These are phyloP conservation scores for Ceratocystis variospora DNA, from an alignment of 2,329 filamentous ascomycete species.

Conservation along the genomic window DNA sequence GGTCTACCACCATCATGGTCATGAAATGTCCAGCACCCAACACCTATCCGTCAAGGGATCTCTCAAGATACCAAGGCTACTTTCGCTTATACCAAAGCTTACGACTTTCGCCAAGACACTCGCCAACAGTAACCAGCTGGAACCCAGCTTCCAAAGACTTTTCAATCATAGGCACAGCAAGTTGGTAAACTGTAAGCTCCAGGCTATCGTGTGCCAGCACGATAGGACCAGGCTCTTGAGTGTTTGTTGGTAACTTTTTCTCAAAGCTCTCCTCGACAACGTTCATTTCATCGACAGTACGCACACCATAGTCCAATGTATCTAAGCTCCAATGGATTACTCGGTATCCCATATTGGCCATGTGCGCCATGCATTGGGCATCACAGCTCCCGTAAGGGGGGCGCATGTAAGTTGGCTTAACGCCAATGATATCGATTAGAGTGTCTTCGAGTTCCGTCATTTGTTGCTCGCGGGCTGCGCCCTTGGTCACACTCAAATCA, in stretches of 20 bases:
- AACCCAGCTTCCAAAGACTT: constrained; percentile 16
- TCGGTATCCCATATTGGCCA: constrained; percentile 38
- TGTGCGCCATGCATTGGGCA: constrained; percentile 25
- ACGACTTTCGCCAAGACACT: constrained; percentile 40
- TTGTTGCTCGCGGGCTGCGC: constrained; percentile 27
- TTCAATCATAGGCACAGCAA: constrained; percentile 24
- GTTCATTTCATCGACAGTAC: constrained; percentile 35
- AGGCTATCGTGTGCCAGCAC: constrained; percentile 42
- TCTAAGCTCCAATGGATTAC: constrained; percentile 44
- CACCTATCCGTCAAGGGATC: not conserved
- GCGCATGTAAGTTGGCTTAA: constrained; percentile 33
- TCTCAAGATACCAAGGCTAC: not conserved
- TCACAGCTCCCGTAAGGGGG: constrained; percentile 34
- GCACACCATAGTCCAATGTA: constrained; percentile 46
- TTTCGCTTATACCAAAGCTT: constrained; percentile 37
- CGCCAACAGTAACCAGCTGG: constrained; percentile 24
- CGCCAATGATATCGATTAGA: constrained; percentile 31
- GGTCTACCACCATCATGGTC: not conserved
- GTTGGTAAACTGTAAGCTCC: constrained; percentile 32
- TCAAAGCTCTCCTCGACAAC: constrained; percentile 30
- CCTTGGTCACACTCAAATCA: constrained; percentile 29
- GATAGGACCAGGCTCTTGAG: constrained; percentile 31
- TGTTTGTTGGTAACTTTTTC: constrained; percentile 13
- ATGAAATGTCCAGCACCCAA: not conserved
- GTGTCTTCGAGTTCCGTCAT: constrained; percentile 35